Evolutionary conservation across 805 yeast genomes (phyloP).

Genomic region (Phaffomyces antillensis): DNA sequence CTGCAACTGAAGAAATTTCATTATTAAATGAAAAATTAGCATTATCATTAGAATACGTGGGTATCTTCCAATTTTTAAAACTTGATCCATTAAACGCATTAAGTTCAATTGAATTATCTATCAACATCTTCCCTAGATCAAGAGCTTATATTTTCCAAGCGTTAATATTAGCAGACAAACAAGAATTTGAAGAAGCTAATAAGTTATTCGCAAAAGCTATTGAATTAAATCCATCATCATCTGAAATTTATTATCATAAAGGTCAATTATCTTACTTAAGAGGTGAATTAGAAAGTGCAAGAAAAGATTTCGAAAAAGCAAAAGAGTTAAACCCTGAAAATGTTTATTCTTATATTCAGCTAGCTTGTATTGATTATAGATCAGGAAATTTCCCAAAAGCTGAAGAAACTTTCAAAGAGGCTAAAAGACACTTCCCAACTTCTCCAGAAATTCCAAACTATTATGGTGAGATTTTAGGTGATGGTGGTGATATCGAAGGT

Average conservation of each 20-base stretch:
- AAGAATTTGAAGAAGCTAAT: conserved; percentile 62
- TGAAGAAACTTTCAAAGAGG: conserved; percentile 59
- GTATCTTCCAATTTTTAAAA: conserved; percentile 78
- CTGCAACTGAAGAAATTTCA: conserved; percentile 17
- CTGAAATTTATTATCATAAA: conserved; percentile 87
- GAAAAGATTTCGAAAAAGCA: conserved; percentile 67
- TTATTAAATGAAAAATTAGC: conserved; percentile 38
- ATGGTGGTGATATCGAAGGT: conserved; percentile 60
- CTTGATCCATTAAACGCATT: conserved; percentile 63
- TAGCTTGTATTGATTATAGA: conserved; percentile 88
- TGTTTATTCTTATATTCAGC: conserved; percentile 81
- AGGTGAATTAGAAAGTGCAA: conserved; percentile 67
- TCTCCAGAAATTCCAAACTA: conserved; percentile 91
- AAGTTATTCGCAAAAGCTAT: conserved; percentile 68
- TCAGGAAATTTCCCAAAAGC: conserved; percentile 52
- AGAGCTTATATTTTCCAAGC: conserved; percentile 81
- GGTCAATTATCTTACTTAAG: conserved; percentile 88
- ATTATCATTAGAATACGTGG: conserved; percentile 76
- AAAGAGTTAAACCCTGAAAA: conserved; percentile 67
- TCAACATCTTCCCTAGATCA: conserved; percentile 65
- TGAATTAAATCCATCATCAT: conserved; percentile 56
- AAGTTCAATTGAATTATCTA: conserved; percentile 54
- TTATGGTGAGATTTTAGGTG: conserved; percentile 89
- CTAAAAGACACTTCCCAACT: conserved; percentile 71
- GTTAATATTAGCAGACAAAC: conserved; percentile 73